Base-by-base conservation (phyloP, 2,329 filamentous ascomycete species). In the Chaetomiaceae sp. region DNA sequence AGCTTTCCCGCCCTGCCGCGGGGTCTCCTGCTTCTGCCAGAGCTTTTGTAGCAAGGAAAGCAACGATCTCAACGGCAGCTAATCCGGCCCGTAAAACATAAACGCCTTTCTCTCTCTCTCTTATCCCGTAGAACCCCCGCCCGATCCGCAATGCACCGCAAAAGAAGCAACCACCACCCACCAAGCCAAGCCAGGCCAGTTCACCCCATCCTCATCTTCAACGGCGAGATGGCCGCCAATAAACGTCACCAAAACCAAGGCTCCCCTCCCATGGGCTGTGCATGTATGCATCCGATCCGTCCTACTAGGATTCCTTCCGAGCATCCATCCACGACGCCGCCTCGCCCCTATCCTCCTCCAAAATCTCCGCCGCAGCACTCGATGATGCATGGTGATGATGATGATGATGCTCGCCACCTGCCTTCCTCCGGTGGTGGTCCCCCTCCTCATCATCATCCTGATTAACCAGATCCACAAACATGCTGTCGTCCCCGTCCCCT, bases 401-500 rank as follows among this genome's bases (percentile, higher is more conserved):
- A 3, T 51, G 50, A 12, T 53, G 47, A 12, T 55, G 53, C 3
- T 57, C 54, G 20, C 39, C 43, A 33, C n/a, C 37, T 9, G 14
- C 43, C 52, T 66, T 70, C 61, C 74, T 75, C 9, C 53, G 25
- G 12, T 25, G 25, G n/a, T 51, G 40, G 19, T 40, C 40, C 6
- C 42, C 49, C 7, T 76, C 74, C 4, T 79, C 77, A 22, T 74
- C 71, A 12, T 79, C 75, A 15, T 78, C 75, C 53, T 76, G 72
- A 54, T 81, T 79, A 3, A 77, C 79, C 59, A 82, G 72, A 39
- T 81, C 78, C 40, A 75, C 71, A 62, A 81, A 81, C 76, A 82
- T 80, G 59, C 75, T 75, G 52, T 80, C 76, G 23, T 75, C 77
- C 39, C 71, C 72, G 22, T 72, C 71, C 17, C 77, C 76, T 33